A percentile compares a stretch with the other conserved stretches of the same genome.
These are phyloP conservation scores for Aspergillus sp. DNA, from an alignment of 2,329 filamentous ascomycete genomes.

Conservation along the genomic window DNA sequence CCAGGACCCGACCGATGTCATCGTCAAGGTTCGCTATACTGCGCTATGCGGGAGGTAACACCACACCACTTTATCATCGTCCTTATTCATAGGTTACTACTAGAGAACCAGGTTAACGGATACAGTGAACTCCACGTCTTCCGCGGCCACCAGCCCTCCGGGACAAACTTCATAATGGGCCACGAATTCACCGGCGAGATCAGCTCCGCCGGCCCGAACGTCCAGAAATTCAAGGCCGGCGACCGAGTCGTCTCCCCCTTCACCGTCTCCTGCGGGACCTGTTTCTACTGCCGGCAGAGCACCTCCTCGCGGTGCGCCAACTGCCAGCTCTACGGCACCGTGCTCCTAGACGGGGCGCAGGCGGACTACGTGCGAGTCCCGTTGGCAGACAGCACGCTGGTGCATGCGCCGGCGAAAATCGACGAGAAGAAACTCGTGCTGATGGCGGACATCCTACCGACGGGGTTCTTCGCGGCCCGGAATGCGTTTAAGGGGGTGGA, in stretches of 20 bases:
- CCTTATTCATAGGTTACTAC: too few species aligned
- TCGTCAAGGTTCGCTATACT: constrained; percentile 79
- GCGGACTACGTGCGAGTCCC: constrained; percentile 81
- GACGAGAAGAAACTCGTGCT: constrained; percentile 73
- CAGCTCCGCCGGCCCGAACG: constrained; percentile 57
- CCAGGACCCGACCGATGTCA: constrained; percentile 68
- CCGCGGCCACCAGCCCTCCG: constrained; percentile 73
- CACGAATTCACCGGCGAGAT: constrained; percentile 85
- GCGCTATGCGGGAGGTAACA: constrained; percentile 78
- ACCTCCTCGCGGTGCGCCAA: constrained; percentile 73
- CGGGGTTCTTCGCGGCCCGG: constrained; percentile 18
- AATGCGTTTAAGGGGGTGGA: constrained; percentile 16
- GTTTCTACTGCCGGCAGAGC: constrained; percentile 77
- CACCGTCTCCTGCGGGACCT: constrained; percentile 71
- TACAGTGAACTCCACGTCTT: constrained; percentile 75
- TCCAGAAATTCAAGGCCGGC: constrained; percentile 64
- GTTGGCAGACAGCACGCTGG: constrained; percentile 72
- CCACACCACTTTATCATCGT: background rate
- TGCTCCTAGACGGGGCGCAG: constrained; percentile 70
- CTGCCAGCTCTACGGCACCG: constrained; percentile 67
- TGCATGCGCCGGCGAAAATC: constrained; percentile 67
- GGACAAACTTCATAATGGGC: constrained; percentile 62
- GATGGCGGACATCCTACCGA: constrained; percentile 81
- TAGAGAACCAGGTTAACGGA: background rate
- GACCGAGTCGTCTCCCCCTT: constrained; percentile 81